Base-by-base conservation (phyloP, 2,329 filamentous ascomycete species). In the Neofusicoccum parvum region DNA sequence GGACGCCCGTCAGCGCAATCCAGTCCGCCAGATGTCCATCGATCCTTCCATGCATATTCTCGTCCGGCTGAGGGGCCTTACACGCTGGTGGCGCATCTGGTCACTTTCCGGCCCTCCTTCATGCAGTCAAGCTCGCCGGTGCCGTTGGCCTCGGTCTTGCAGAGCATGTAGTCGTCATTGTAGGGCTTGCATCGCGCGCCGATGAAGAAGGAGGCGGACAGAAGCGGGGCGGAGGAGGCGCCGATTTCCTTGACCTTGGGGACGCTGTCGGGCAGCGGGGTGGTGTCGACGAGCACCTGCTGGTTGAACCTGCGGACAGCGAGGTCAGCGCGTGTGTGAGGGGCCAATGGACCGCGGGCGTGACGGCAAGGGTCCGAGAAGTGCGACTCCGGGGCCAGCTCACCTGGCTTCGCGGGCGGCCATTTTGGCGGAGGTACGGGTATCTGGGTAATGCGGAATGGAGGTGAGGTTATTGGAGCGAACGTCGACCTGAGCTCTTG, bases 101-200 rank as follows among this genome's bases (percentile, higher is more conserved):
- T 99, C 68, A 99, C 95, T 80, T 95, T 92, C 79, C 95, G 88
- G 65, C 95, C 95, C 83, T 99, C 95, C 85, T 92, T 94, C 86
- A 99, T 83, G 82, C 95, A 99, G 72, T 97, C 92, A 69, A 96
- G 80, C 85, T 99, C 95, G 79, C 93, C 95, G 80, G 87, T 88
- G 74, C 95, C 95, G 69, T 92, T 90, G 74, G 92, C 89, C 82
- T 97, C 93, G 72, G 88, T 92, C 90, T 99, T 99, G 90, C 95
- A 99, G 84, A 96, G 92, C 94, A 99, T 99, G 83, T 91, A 99
- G 82, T 99, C 95, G 85, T 99, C 95, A 81, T 98, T 98, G 86
- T 94, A 99, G 66, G 91, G 85, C 79, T 87, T 90, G 89, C 95
- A 99, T 76, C 94, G 90, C 71, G 93, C 94, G 69, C 95, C 95